Evolutionary conservation across 768 basidiomycete species (phyloP).

Genomic region (Suillus alpinus): DNA sequence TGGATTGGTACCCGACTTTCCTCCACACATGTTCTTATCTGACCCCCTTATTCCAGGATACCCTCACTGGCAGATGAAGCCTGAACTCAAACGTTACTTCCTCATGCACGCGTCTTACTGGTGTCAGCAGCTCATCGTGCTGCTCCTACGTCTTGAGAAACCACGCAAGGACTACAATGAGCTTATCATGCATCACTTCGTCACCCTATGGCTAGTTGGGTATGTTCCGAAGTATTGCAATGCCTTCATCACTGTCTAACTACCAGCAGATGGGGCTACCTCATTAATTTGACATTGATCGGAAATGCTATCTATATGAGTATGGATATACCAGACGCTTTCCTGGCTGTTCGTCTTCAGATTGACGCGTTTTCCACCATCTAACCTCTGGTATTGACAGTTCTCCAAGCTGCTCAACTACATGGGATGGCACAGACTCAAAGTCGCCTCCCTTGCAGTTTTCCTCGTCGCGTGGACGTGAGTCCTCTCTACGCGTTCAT

Average conservation of each 20-base stretch:
- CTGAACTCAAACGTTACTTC: constrained; percentile 87
- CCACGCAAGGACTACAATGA: constrained; percentile 90
- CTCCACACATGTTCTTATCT: background rate
- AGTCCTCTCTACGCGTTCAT: constrained; percentile 28
- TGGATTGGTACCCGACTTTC: constrained; percentile 61
- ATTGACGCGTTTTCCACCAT: background rate
- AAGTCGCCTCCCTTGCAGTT: constrained; percentile 56
- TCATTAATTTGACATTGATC: constrained; percentile 77
- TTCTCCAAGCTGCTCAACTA: constrained; percentile 89
- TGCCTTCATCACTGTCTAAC: constrained; percentile 6
- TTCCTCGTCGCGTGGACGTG: constrained; percentile 83
- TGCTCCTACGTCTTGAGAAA: constrained; percentile 85
- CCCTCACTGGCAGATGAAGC: constrained; percentile 86
- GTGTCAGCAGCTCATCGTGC: constrained; percentile 88
- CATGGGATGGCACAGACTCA: constrained; percentile 62
- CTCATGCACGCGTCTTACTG: constrained; percentile 92
- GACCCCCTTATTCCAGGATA: constrained; percentile 50
- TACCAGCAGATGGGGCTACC: constrained; percentile 74
- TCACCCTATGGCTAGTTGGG: constrained; percentile 94
- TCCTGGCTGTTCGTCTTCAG: constrained; percentile 65
- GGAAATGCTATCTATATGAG: constrained; percentile 92
- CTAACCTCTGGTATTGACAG: constrained; percentile 34
- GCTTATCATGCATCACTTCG: constrained; percentile 85
- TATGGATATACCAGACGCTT: constrained; percentile 94
- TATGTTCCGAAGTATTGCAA: constrained; percentile 34